Conservation (phyloP, 306 rosid genomes). For the Cicer cuneatum region DNA sequence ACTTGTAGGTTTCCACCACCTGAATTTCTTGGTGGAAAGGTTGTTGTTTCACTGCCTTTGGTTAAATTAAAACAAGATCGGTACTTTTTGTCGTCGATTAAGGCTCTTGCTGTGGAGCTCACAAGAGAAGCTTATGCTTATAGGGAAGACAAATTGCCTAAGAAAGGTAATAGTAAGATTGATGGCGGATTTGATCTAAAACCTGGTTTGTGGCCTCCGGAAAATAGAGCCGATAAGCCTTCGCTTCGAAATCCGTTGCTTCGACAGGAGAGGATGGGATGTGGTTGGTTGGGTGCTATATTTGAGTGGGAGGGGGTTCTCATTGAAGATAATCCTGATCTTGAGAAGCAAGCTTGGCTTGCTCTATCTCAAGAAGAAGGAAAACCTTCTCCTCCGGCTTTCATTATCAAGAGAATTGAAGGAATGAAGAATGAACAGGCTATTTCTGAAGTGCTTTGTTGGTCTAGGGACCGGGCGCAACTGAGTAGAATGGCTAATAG, state of each 20-base stretch:
- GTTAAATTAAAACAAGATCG: conserved; percentile 50
- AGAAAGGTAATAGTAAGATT: conserved; percentile 57
- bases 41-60: conserved; percentile 54
- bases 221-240: conserved; percentile 80
- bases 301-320: conserved; percentile 98
- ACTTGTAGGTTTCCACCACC: conserved; percentile 47
- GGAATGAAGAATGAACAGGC: conserved; percentile 99
- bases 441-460: conserved; percentile 92
- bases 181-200: conserved; percentile 66
- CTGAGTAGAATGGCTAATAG: conserved; percentile 79
- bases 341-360: conserved; percentile 89
- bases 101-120: conserved; percentile 78
- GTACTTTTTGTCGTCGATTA: conserved; percentile 49
- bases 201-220: conserved; percentile 88
- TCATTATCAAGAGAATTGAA: conserved; percentile 76
- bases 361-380: conserved; percentile 89
- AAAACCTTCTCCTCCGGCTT: conserved; percentile 77
- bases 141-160: conserved; percentile 69
- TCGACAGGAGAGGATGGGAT: conserved; percentile 94
- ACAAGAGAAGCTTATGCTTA: conserved; percentile 76
- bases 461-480: conserved; percentile 85
- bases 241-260: conserved; percentile 85
- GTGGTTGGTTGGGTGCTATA: conserved; percentile 95
- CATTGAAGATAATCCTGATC: conserved; percentile 78
- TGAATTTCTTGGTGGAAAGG: conserved; percentile 61